Evolutionary conservation across 208 protist species (phyloP), one percentile per base, ranked within the genome.

Genomic region (Trypanosoma boissoni): DNA sequence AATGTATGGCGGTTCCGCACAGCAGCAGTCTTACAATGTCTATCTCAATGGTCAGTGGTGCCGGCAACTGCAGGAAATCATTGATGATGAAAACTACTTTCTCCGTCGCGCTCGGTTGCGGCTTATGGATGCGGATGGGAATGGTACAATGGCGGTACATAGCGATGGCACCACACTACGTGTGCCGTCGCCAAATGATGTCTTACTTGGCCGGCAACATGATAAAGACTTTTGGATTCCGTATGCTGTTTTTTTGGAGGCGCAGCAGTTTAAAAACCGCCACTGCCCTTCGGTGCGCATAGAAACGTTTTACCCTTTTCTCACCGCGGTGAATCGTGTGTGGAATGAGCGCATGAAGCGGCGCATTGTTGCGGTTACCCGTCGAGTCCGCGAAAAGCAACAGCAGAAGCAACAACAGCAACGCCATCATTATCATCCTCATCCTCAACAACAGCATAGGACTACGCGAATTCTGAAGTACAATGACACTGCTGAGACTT

Each of bases 181-280:
- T 50, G 6, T 89, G 37, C 80, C 80, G 8, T 66, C 24, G 20
- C 66, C 80, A 0, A 59, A 37, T 24, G 85, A 95, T 62, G 80
- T 95, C 1, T 63, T 95, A n/a, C 67, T 81, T 48, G 76, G 82
- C 31, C 81, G 85, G 6, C 75, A 71, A 43, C 71, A 76, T 10
- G 80, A 92, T 42, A 78, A 75, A 14, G 80, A 95, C 50, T 95
- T 92, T 65, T 95, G 88, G 86, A 80, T 95, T 18, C 88, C 88
- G 1, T 83, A 83, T 64, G 66, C 60, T 24, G 72, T 91, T 26
- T 89, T 92, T 70, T 64, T 76, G 14, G 83, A 83, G 41, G 85
- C 84, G 16, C 88, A 95, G 59, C 55, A 66, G 50, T 95, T 95
- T 64, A 92, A 92, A 56, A 88, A 91, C 60, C 75, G 74, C 37